Evolutionary conservation across 331 rosid species (phyloP), one percentile per base, ranked within the genome.

Genomic region (Pyracantha coccinea): DNA sequence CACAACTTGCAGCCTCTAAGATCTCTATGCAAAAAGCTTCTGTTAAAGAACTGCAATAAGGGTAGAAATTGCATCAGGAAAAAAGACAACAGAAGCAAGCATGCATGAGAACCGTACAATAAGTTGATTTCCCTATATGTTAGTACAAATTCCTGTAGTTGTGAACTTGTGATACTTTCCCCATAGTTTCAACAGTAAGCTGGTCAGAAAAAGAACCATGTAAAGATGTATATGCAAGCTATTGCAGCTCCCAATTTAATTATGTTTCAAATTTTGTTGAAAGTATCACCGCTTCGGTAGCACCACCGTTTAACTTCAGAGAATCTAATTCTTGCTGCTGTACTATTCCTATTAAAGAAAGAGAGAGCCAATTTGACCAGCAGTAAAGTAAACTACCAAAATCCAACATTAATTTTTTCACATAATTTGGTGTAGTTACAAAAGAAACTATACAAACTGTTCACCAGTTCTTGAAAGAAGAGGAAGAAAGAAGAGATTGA

Each of bases 21-120:
- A 92, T 94, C 85, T 97, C 99, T 83, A 92, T 94, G 84, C 99
- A 94, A 81, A 94, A 94, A 66, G 99, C 96, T 85, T 94, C 96
- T 7, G 96, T 94, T 52, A 94, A 89, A n/a, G 99, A 94, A 82
- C 97, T 92, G 91, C 75, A 76, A 83, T 23, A 21, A 44, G 67
- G 20, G 63, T 2, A 64, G 38, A 47, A 77, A 15, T 14, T 25
- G 21, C 27, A 79, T 70, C 23, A 60, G 41, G 63, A 17, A 47
- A 69, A 63, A 8, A 2, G 44, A 23, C 29, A 28, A 17, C 20
- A 72, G 23, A 27, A 45, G 63, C 5, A 23, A 21, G 50, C 44
- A 35, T 50, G 17, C 55, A 50, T 50, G 55, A 50, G 55, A 35
- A 35, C 44, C 44, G 44, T 35, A 35, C 44, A 35, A 35, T 35